Percentiles rank a stretch among this genome's conserved stretches.
phyloP scores from a whole-genome alignment of 345 rosid genomes.

The Populus simonii region DNA sequence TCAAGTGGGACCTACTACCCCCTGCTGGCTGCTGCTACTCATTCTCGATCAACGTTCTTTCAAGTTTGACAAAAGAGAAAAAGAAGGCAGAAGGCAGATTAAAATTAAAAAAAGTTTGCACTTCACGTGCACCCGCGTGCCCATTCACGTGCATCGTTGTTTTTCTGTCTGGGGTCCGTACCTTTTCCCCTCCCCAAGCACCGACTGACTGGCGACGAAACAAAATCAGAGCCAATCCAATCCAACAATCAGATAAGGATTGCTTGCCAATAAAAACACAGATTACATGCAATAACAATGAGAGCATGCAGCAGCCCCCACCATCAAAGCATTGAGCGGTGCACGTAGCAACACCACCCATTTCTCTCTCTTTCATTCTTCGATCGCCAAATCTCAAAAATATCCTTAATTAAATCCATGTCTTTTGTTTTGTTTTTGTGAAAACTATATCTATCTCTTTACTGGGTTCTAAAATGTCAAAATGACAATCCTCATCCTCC shows the following conservation, averaged over 20 bases:
- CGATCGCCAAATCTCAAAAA: background rate
- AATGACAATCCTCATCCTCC: background rate
- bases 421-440: background rate
- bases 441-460: background rate
- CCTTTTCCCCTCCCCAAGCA: constrained; percentile 1
- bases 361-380: background rate
- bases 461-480: background rate
- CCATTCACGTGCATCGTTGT: constrained; percentile 40
- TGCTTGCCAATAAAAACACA: background rate
- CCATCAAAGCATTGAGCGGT: background rate
- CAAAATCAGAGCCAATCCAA: background rate
- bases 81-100: background rate
- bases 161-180: constrained; percentile 25
- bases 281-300: background rate
- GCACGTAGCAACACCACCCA: background rate
- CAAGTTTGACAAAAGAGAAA: too few species aligned
- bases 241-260: background rate
- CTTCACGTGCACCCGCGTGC: constrained; percentile 48
- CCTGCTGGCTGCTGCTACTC: background rate
- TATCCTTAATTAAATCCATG: background rate
- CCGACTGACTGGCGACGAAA: background rate
- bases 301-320: background rate
- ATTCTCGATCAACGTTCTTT: background rate
- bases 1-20: background rate
- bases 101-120: constrained; percentile 22